These are phyloP conservation scores for Claviceps sp. DNA, from an alignment of 2,329 filamentous ascomycete genomes.

Conservation along the genomic window DNA sequence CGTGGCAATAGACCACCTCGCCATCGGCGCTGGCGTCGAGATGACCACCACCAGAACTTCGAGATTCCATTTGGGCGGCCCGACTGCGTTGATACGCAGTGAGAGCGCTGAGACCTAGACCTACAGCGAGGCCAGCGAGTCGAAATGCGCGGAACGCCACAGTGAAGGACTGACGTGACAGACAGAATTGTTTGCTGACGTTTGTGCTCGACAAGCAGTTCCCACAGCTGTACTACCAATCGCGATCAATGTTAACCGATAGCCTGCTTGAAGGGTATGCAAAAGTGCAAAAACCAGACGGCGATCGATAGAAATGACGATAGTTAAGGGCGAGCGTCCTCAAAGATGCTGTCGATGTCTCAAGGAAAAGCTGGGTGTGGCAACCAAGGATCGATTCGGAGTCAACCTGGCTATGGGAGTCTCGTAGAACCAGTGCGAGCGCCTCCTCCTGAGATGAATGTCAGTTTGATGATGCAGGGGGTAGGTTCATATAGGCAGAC, in stretches of 20 bases:
- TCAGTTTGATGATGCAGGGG: background rate
- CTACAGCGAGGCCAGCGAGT: conserved; percentile 40
- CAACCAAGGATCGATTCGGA: background rate
- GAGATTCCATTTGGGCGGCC: conserved; percentile 25
- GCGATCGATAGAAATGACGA: background rate
- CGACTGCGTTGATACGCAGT: conserved; percentile 38
- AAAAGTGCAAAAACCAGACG: background rate
- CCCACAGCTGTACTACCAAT: background rate
- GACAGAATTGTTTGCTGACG: background rate
- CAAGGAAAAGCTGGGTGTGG: background rate
- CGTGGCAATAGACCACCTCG: conserved; percentile 78
- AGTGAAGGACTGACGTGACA: conserved; percentile 15
- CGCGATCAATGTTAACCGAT: background rate
- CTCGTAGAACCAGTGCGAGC: background rate
- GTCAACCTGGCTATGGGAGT: background rate
- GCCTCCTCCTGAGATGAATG: background rate
- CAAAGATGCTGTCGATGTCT: background rate
- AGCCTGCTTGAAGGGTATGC: background rate
- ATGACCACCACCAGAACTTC: conserved; percentile 17
- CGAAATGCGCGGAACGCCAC: conserved; percentile 45
- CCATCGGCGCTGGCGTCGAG: conserved; percentile 38
- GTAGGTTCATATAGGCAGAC: background rate
- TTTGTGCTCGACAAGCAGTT: background rate
- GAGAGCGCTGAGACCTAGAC: conserved; percentile 45
- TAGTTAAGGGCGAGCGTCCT: background rate